Evolutionary conservation across 2,329 filamentous ascomycete species (phyloP).

Genomic region (Penicillium sp.): DNA sequence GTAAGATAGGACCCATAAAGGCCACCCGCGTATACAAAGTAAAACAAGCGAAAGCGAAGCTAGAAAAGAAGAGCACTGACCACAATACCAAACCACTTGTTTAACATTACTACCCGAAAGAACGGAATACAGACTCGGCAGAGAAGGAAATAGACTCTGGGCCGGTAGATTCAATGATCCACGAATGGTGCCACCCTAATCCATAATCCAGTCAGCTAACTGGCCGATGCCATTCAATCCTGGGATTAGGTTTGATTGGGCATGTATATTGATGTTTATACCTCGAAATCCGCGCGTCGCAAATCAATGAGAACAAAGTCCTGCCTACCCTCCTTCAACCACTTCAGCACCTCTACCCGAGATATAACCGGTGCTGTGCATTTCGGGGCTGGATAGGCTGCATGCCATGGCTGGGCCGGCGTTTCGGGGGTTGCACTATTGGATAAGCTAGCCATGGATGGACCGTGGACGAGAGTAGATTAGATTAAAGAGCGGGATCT

Average conservation of each 20-base stretch:
- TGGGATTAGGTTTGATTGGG: not conserved
- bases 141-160: slow-evolving; percentile 39
- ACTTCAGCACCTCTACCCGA: slow-evolving; percentile 37
- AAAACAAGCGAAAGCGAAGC: not conserved
- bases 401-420: slow-evolving; percentile 39
- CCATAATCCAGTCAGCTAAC: not conserved
- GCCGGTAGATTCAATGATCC: slow-evolving; percentile 53
- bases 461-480: not conserved
- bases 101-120: slow-evolving; percentile 31
- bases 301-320: slow-evolving; percentile 50
- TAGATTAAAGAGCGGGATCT: not conserved
- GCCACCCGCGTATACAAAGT: not conserved
- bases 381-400: slow-evolving; percentile 40
- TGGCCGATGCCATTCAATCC: too few species aligned
- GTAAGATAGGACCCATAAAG: not conserved
- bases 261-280: slow-evolving; percentile 20
- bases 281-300: slow-evolving; percentile 48
- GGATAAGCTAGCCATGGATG: slow-evolving; percentile 1
- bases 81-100: slow-evolving; percentile 44
- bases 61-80: slow-evolving; percentile 27
- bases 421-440: not conserved
- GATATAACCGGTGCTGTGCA: slow-evolving; percentile 28
- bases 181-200: slow-evolving; percentile 58
- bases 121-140: slow-evolving; percentile 38
- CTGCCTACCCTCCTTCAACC: slow-evolving; percentile 33